These are phyloP conservation scores for Amanita jacksonii DNA, from an alignment of 768 basidiomycete genomes.

Conservation along the genomic window DNA sequence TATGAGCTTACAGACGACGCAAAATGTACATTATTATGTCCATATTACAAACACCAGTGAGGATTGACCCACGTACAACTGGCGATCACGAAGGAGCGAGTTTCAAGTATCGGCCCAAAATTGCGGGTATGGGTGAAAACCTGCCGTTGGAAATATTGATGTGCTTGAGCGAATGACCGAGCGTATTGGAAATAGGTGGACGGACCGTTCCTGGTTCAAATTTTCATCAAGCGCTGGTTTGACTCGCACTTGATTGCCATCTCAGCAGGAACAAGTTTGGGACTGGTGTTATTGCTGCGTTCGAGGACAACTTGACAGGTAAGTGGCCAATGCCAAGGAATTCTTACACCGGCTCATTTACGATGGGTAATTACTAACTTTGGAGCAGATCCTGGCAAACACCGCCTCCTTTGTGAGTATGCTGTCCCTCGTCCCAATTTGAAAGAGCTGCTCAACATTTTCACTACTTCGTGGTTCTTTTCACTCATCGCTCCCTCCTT, in stretches of 20 bases:
- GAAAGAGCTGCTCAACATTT: too few species aligned
- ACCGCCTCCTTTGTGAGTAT: conserved; percentile 54
- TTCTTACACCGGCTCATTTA: neutral
- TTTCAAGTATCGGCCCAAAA: conserved; percentile 25
- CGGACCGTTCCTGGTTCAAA: conserved; percentile 44
- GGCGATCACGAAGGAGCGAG: conserved; percentile 21
- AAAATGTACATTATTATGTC: conserved; percentile 4
- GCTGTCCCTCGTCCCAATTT: too few species aligned
- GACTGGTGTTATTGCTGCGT: conserved; percentile 38
- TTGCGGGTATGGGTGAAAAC: conserved; percentile 40
- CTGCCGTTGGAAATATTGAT: conserved; percentile 47
- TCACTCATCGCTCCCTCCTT: conserved; percentile 1
- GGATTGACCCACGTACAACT: too few species aligned
- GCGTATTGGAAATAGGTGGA: conserved; percentile 48
- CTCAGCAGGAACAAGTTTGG: conserved; percentile 36
- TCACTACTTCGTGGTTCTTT: too few species aligned
- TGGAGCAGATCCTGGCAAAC: conserved; percentile 57
- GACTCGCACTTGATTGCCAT: conserved; percentile 4
- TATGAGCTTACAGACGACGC: conserved; percentile 2
- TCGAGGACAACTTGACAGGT: conserved; percentile 48
- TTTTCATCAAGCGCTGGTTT: too few species aligned
- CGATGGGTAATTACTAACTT: conserved; percentile 21
- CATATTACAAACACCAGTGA: conserved; percentile 11
- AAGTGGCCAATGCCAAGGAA: conserved; percentile 10
- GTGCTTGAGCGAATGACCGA: conserved; percentile 49